A percentile compares a stretch with the other conserved stretches of the same genome.
Conservation (phyloP, 2,329 filamentous ascomycete species). For the Fusarium concolor region DNA sequence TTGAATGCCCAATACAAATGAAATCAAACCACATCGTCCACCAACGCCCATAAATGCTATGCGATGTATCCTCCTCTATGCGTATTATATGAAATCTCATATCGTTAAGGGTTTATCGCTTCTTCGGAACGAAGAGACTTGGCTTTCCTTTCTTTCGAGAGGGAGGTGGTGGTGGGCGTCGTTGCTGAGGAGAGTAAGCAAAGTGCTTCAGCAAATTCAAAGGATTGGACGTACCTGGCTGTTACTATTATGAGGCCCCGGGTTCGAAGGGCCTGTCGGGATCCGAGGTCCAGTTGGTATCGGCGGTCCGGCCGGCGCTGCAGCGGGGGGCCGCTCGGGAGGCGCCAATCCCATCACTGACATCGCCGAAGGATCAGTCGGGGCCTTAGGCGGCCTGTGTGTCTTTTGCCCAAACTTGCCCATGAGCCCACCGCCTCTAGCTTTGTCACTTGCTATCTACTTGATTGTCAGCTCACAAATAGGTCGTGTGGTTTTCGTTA, state of each 20-base stretch:
- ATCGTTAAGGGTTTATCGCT: conserved; percentile 40
- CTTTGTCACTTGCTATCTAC: conserved; percentile 49
- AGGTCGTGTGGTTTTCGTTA: not conserved
- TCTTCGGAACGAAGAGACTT: conserved; percentile 60
- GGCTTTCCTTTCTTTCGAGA: conserved; percentile 56
- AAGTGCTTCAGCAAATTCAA: not conserved
- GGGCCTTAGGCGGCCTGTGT: conserved; percentile 45
- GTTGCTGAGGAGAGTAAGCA: conserved; percentile 31
- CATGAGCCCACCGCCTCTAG: conserved; percentile 50
- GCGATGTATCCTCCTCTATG: conserved; percentile 19
- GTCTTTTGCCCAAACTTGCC: conserved; percentile 53
- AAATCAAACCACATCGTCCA: conserved; percentile 8
- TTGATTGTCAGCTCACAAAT: conserved; percentile 39
- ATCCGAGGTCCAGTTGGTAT: conserved; percentile 27
- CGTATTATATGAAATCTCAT: conserved; percentile 18
- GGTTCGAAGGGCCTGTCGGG: conserved; percentile 37
- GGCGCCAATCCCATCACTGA: conserved; percentile 62
- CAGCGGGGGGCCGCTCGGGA: conserved; percentile 56
- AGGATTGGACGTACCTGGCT: conserved; percentile 35
- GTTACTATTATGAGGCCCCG: conserved; percentile 31
- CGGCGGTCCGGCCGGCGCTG: conserved; percentile 27
- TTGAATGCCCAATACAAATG: conserved; percentile 9
- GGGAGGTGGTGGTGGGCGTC: conserved; percentile 37
- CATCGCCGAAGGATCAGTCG: conserved; percentile 65
- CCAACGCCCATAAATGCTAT: conserved; percentile 42